phyloP scores from a whole-genome alignment of 352 stramenopile genomes.

The Pythium aquatile region DNA sequence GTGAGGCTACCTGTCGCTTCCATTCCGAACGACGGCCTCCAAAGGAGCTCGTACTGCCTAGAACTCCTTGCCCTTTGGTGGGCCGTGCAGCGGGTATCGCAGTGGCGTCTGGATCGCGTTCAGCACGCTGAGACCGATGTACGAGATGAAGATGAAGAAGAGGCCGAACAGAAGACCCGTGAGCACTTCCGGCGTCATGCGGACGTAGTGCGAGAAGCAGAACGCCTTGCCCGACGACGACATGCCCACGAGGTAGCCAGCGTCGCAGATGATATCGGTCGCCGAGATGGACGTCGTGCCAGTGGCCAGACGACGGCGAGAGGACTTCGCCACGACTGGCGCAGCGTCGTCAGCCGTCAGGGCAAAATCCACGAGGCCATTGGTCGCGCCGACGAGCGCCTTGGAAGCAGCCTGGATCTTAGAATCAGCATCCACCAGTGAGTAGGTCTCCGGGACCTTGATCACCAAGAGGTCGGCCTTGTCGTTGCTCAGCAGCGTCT shows the following conservation, averaged over 20 bases:
- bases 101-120: conserved; percentile 77
- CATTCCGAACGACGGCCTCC: neutral
- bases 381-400: conserved; percentile 35
- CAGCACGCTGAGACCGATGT: conserved; percentile 65
- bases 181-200: conserved; percentile 78
- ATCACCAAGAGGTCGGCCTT: conserved; percentile 69
- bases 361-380: conserved; percentile 52
- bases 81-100: conserved; percentile 66
- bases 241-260: conserved; percentile 56
- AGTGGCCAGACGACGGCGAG: conserved; percentile 33
- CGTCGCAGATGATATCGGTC: conserved; percentile 48
- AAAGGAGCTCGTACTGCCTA: conserved; percentile 25
- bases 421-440: conserved; percentile 39
- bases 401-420: conserved; percentile 42
- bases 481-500: conserved; percentile 43
- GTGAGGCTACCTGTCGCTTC: neutral
- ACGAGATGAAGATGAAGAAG: conserved; percentile 80
- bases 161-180: conserved; percentile 72
- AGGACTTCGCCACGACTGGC: conserved; percentile 26
- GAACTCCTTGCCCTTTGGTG: conserved; percentile 83
- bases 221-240: conserved; percentile 55
- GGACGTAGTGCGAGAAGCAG: conserved; percentile 86
- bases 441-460: conserved; percentile 36
- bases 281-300: conserved; percentile 22
- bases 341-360: conserved; percentile 54